phyloP scores from a whole-genome alignment of 2,329 filamentous ascomycete species.

The Alternaria alternata region DNA sequence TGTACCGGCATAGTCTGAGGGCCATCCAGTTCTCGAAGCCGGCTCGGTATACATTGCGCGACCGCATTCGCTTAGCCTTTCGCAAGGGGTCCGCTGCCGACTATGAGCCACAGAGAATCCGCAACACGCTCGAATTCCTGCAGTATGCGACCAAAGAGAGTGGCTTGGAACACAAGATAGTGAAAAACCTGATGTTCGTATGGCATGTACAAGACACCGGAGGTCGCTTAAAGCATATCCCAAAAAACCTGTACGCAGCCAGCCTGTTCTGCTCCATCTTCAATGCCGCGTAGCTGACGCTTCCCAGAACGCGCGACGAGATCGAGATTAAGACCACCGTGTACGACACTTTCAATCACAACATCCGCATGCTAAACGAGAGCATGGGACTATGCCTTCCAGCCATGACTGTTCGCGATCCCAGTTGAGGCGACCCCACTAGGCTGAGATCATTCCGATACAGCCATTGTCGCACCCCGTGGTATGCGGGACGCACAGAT shows the following conservation, averaged over 20 bases:
- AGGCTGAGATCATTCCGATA: slow-evolving; percentile 13
- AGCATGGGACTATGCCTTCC: slow-evolving; percentile 70
- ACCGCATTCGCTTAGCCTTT: slow-evolving; percentile 56
- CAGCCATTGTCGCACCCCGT: slow-evolving; percentile 12
- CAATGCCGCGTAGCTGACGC: slow-evolving; percentile 1
- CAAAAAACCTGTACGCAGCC: slow-evolving; percentile 30
- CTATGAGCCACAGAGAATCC: slow-evolving; percentile 58
- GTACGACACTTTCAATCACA: slow-evolving; percentile 72
- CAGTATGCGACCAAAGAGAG: slow-evolving; percentile 67
- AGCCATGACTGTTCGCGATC: slow-evolving; percentile 41
- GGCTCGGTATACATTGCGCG: slow-evolving; percentile 68
- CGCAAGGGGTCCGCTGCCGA: slow-evolving; percentile 42
- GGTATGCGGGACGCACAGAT: slow-evolving; percentile 7
- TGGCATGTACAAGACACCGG: slow-evolving; percentile 56
- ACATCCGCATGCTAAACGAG: slow-evolving; percentile 76
- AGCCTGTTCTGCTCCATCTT: neutral
- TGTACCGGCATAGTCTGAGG: slow-evolving; percentile 72
- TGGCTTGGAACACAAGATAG: slow-evolving; percentile 75
- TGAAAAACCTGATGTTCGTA: slow-evolving; percentile 70
- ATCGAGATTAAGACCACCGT: slow-evolving; percentile 47
- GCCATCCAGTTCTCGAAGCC: slow-evolving; percentile 77
- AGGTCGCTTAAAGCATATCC: slow-evolving; percentile 38
- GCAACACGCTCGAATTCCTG: slow-evolving; percentile 75
- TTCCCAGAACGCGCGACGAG: slow-evolving; percentile 34
- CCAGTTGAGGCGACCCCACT: slow-evolving; percentile 21